Evolutionary conservation across 495 filamentous ascomycete genomes (phyloP).

Genomic region (Aspergillus biplanus): DNA sequence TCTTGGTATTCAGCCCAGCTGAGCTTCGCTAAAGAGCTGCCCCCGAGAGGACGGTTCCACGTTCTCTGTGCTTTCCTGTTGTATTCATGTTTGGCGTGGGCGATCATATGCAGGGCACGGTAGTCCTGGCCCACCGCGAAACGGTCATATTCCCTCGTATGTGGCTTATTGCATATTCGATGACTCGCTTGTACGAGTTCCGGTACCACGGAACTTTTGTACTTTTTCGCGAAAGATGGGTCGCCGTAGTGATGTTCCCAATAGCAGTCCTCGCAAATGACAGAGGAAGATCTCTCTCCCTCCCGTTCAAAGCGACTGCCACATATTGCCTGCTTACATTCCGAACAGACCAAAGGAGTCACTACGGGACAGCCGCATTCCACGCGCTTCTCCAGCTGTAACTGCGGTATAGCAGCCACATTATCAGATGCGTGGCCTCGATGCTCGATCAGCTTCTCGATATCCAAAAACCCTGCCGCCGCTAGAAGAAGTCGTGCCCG

Average conservation of each 20-base stretch:
- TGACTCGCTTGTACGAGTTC: neutral
- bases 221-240: slow-evolving; percentile 23
- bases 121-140: neutral
- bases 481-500: neutral
- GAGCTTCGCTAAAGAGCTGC: neutral
- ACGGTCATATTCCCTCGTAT: neutral
- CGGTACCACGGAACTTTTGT: slow-evolving; percentile 32
- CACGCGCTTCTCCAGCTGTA: neutral
- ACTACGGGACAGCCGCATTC: neutral
- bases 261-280: slow-evolving; percentile 23
- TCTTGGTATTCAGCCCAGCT: neutral
- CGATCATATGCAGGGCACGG: neutral
- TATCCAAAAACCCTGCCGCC: slow-evolving; percentile 5
- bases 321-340: neutral
- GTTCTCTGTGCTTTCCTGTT: neutral
- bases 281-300: neutral
- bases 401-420: neutral
- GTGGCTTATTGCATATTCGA: neutral
- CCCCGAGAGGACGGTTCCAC: neutral
- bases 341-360: neutral
- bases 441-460: slow-evolving; percentile 10
- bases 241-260: slow-evolving; percentile 20
- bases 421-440: neutral
- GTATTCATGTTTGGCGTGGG: neutral
- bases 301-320: neutral